Base-by-base conservation (phyloP, 2,329 filamentous ascomycete species). In the Scopulariopsis brevicaulis region DNA sequence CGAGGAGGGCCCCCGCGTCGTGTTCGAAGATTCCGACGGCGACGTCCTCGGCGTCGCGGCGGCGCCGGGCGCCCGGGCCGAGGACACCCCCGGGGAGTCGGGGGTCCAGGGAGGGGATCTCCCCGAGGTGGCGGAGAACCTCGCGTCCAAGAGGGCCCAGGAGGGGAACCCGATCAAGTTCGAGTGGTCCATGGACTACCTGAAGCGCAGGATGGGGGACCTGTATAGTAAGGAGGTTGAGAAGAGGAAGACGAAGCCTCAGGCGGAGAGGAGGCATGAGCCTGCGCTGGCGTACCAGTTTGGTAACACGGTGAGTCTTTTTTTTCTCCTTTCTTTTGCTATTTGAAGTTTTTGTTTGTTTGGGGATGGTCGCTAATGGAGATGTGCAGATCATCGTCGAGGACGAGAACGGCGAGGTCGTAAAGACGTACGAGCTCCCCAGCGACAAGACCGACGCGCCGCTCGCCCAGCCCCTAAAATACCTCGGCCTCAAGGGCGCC, bases 221-320 rank as follows among this genome's bases (percentile, higher is more conserved):
- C 77, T 80, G 68, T 79, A 78, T 53, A 77, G 81, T 4, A 79
- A 81, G n/a, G 80, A 90, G 63, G 71, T 84, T 53, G 73, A 81
- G 54, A 81, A 83, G 64, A 78, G 83, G 51, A 87, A 85, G 64
- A 75, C 75, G 50, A 84, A 85, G 69, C 68, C 75, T 2, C 81
- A 85, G 62, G 70, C 63, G 14, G 73, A 77, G 43, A 77, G 81
- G 56, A 80, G 75, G 62, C 79, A 84, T 63, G 87, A 87, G 58
- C 87, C 89, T 14, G 90, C 90, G n/a, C 77, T 86, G 54, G 89
- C 89, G 5, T 95, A 92, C 67, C 89, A 92, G 63, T 93, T 90
- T 66, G 90, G 90, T 62, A 92, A 90, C 67, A 92, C 81, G 51
- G 82, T 84, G 76, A 69, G 80, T 69, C 53, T 28, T 4, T 43